Conservation (phyloP, 345 rosid genomes). For the Ricinus communis region DNA sequence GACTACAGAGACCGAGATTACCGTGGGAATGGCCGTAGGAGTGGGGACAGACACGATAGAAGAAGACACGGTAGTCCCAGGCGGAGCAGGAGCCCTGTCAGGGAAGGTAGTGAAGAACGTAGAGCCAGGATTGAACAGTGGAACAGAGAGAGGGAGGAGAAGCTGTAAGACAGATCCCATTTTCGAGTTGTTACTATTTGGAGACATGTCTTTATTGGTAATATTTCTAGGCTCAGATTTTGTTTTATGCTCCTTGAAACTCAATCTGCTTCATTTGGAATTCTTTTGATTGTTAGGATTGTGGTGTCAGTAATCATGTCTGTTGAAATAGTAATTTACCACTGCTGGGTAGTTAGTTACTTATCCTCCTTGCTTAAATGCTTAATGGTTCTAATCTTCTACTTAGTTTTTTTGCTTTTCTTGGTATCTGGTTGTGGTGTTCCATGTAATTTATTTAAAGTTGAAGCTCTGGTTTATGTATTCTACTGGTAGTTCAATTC, state of each 20-base stretch:
- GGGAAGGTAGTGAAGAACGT: slow-evolving; percentile 89
- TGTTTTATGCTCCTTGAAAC: background rate
- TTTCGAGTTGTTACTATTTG: background rate
- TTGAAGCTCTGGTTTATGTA: background rate
- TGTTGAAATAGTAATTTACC: slow-evolving; percentile 7
- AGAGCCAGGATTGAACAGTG: slow-evolving; percentile 89
- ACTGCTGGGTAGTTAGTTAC: slow-evolving; percentile 5
- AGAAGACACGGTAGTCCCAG: slow-evolving; percentile 55
- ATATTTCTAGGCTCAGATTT: slow-evolving; percentile 21
- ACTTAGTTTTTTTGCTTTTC: background rate
- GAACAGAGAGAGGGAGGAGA: slow-evolving; percentile 77
- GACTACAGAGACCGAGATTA: slow-evolving; percentile 34
- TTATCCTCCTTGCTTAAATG: background rate
- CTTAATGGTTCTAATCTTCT: background rate
- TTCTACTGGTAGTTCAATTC: slow-evolving; percentile 11
- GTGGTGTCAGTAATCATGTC: slow-evolving; percentile 7
- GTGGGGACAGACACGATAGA: slow-evolving; percentile 31
- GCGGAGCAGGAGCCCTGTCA: slow-evolving; percentile 68
- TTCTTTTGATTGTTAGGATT: slow-evolving; percentile 2
- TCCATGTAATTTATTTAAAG: background rate
- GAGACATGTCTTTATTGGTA: slow-evolving; percentile 24
- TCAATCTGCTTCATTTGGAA: background rate
- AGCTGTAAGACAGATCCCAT: slow-evolving; percentile 21
- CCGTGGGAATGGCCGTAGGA: slow-evolving; percentile 37
- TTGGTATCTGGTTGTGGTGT: background rate